Evolutionary conservation across 2,329 filamentous ascomycete genomes (phyloP).

Genomic region (Rhinocladiella similis): DNA sequence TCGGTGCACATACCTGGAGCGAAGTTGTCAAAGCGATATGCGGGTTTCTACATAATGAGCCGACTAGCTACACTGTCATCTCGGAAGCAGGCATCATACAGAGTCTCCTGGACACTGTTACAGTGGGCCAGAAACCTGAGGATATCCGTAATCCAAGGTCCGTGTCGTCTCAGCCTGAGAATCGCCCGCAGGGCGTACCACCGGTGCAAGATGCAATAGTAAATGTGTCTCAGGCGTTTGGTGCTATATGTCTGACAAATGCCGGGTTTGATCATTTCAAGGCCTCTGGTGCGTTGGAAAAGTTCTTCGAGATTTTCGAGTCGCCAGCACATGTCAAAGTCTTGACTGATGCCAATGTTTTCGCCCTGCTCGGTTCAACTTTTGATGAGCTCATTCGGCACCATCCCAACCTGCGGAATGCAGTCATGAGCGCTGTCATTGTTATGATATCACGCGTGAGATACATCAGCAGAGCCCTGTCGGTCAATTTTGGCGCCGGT

Average conservation of each 20-base stretch:
- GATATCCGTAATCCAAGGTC: slow-evolving; percentile 34
- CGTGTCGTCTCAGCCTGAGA: slow-evolving; percentile 34
- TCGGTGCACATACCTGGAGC: slow-evolving; percentile 94
- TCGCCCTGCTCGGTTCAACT: slow-evolving; percentile 72
- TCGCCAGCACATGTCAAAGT: slow-evolving; percentile 84
- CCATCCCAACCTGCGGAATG: slow-evolving; percentile 77
- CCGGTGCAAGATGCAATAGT: slow-evolving; percentile 86
- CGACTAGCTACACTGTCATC: slow-evolving; percentile 94
- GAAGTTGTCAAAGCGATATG: slow-evolving; percentile 88
- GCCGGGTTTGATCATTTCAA: slow-evolving; percentile 85
- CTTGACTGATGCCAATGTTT: slow-evolving; percentile 74
- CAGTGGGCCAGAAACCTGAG: slow-evolving; percentile 35
- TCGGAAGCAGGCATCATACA: slow-evolving; percentile 89
- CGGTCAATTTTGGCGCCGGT: slow-evolving; percentile 69
- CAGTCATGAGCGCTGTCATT: slow-evolving; percentile 81
- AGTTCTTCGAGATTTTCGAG: slow-evolving; percentile 95
- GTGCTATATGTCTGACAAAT: slow-evolving; percentile 90
- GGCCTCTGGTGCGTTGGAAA: slow-evolving; percentile 76
- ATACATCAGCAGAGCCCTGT: slow-evolving; percentile 69
- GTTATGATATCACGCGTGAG: slow-evolving; percentile 85
- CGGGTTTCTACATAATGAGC: slow-evolving; percentile 98
- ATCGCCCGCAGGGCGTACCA: slow-evolving; percentile 70
- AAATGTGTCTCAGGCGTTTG: slow-evolving; percentile 82
- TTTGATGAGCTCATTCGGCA: slow-evolving; percentile 96
- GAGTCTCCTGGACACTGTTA: slow-evolving; percentile 76